A percentile compares a stretch with the other conserved stretches of the same genome.
Evolutionary conservation across 371 early-diverging fungal genomes (phyloP).

Genomic region (Rhizopus stolonifer): DNA sequence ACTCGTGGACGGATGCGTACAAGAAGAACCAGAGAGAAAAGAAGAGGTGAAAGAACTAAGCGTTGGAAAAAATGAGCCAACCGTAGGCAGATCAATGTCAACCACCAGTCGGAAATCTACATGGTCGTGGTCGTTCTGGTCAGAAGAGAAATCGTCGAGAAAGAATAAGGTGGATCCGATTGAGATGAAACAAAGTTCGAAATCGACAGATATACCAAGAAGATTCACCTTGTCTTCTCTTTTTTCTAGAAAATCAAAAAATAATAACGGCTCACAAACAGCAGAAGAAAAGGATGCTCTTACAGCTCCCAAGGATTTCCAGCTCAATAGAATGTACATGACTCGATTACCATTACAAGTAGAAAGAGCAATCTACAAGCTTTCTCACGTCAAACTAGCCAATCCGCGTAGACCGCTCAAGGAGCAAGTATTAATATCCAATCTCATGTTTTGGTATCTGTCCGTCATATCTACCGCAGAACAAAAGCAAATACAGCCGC

Average conservation of each 20-base stretch:
- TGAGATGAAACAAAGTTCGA: conserved; percentile 1
- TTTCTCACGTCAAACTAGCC: conserved; percentile 90
- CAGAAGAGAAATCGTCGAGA: conserved; percentile 33
- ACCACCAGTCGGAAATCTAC: conserved; percentile 21
- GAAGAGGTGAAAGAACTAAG: conserved; percentile 16
- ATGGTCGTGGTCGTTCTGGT: conserved; percentile 45
- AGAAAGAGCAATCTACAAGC: conserved; percentile 87
- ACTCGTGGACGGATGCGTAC: background rate
- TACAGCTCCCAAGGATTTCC: conserved; percentile 51
- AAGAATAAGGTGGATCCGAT: conserved; percentile 21
- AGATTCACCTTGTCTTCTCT: conserved; percentile 29
- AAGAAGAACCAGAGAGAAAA: background rate
- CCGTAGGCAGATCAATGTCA: conserved; percentile 7
- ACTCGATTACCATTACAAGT: conserved; percentile 77
- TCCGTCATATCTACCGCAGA: conserved; percentile 54
- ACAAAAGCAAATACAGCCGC: conserved; percentile 12
- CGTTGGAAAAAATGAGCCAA: background rate
- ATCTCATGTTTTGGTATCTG: conserved; percentile 95
- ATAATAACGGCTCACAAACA: background rate
- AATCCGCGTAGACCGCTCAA: conserved; percentile 84
- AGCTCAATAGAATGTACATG: conserved; percentile 58
- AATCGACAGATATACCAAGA: conserved; percentile 10
- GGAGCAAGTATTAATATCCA: conserved; percentile 92
- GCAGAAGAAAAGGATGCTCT: conserved; percentile 24
- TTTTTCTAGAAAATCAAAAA: conserved; percentile 25